phyloP scores from a whole-genome alignment of 108 stramenopile species.

The Aurantiochytrium sp. region DNA sequence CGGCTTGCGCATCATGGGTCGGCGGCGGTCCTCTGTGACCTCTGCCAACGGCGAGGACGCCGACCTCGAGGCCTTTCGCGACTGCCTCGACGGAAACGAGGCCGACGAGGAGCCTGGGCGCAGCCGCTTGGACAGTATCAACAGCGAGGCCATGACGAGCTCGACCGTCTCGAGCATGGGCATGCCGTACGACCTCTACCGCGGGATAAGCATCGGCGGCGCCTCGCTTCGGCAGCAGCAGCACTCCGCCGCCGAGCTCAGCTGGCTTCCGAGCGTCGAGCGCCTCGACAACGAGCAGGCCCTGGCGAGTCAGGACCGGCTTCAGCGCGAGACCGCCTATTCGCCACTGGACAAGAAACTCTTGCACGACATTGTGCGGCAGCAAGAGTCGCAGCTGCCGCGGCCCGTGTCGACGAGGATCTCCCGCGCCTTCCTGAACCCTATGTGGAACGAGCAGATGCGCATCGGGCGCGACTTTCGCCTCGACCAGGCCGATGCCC shows the following conservation, averaged over 20 bases:
- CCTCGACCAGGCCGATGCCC: not conserved
- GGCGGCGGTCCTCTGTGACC: too few relatives aligned
- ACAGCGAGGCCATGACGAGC: too few relatives aligned
- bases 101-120: too few relatives aligned
- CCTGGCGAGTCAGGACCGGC: not conserved
- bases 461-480: not conserved
- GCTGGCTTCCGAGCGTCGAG: not conserved
- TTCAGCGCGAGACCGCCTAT: not conserved
- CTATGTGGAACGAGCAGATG: not conserved
- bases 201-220: not conserved
- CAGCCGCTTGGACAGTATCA: too few relatives aligned
- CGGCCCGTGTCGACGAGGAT: not conserved
- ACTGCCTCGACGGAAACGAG: too few relatives aligned
- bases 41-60: too few relatives aligned
- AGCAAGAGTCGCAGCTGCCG: not conserved
- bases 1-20: too few relatives aligned
- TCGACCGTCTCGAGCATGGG: not conserved
- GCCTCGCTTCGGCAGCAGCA: not conserved
- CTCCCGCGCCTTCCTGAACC: not conserved
- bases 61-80: too few relatives aligned
- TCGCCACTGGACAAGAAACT: slow-evolving; percentile 9
- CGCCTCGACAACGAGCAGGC: not conserved
- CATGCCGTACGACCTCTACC: not conserved
- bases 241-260: not conserved
- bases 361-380: not conserved